These are phyloP conservation scores for Cyberlindnera japonica DNA, from an alignment of 805 yeast genomes.

Conservation along the genomic window DNA sequence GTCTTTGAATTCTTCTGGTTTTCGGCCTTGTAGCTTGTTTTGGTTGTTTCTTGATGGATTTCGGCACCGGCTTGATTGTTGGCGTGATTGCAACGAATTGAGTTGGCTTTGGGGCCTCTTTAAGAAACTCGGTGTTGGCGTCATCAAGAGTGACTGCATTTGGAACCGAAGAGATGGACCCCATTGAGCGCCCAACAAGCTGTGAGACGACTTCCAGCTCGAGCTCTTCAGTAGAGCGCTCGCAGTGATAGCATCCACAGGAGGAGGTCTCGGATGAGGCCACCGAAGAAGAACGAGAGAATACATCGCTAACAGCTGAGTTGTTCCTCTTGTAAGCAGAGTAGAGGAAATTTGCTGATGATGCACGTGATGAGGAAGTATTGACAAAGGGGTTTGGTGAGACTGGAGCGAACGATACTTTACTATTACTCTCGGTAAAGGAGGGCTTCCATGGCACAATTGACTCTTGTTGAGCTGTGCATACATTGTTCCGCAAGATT, in stretches of 20 bases:
- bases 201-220: neutral
- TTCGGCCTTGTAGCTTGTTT: neutral
- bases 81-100: neutral
- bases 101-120: too few species aligned
- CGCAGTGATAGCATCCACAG: conserved; percentile 4
- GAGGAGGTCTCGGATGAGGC: conserved; percentile 1
- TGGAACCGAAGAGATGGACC: too few species aligned
- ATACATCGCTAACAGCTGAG: conserved; percentile 1
- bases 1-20: conserved; percentile 6
- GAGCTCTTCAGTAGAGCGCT: neutral
- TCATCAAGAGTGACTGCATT: too few species aligned
- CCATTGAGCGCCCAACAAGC: neutral
- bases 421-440: neutral
- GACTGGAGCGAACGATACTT: neutral
- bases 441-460: neutral
- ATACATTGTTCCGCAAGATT: conserved; percentile 2
- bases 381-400: neutral
- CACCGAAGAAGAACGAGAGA: conserved; percentile 3
- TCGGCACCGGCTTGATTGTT: neutral
- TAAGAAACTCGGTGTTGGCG: too few species aligned
- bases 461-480: neutral
- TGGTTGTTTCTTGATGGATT: neutral
- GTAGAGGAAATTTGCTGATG: neutral
- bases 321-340: neutral
- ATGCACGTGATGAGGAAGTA: neutral